Conservation (phyloP, 108 stramenopile genomes). For the Discostella pseudostelligera region DNA sequence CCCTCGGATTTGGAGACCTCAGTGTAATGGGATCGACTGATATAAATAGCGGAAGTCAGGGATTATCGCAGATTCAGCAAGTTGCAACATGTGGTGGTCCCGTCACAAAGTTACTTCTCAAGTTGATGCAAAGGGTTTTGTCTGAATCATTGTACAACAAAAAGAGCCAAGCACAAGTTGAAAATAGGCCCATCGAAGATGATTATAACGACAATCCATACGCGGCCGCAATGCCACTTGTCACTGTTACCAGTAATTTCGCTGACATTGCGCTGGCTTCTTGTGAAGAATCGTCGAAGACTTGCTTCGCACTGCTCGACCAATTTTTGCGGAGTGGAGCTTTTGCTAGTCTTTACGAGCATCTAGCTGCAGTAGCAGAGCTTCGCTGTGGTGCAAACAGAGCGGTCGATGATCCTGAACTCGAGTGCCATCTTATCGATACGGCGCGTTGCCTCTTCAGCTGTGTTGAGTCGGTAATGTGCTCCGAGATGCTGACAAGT, state of each 20-base stretch:
- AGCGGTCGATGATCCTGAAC: slow-evolving; percentile 16
- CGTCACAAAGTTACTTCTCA: slow-evolving; percentile 28
- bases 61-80: slow-evolving; percentile 18
- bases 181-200: slow-evolving; percentile 1
- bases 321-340: slow-evolving; percentile 31
- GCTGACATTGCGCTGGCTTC: slow-evolving; percentile 14
- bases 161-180: slow-evolving; percentile 17
- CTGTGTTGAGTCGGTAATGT: slow-evolving; percentile 30
- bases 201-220: slow-evolving; percentile 31
- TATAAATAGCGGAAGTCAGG: slow-evolving; percentile 20
- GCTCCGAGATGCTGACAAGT: slow-evolving; percentile 33
- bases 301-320: slow-evolving; percentile 26
- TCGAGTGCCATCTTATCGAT: slow-evolving; percentile 10
- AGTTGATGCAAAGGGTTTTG: slow-evolving; percentile 27
- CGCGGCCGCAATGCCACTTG: neutral
- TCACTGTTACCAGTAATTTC: neutral
- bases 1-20: slow-evolving; percentile 42
- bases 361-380: slow-evolving; percentile 40
- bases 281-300: slow-evolving; percentile 17
- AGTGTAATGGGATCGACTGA: slow-evolving; percentile 17
- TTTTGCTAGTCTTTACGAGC: slow-evolving; percentile 43
- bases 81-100: slow-evolving; percentile 27
- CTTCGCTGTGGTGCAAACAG: slow-evolving; percentile 32
- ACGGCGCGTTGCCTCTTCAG: slow-evolving; percentile 35
- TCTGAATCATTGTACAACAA: slow-evolving; percentile 23